Conservation (phyloP, 179 eudicot species). For the Amaranthus tricolor region DNA sequence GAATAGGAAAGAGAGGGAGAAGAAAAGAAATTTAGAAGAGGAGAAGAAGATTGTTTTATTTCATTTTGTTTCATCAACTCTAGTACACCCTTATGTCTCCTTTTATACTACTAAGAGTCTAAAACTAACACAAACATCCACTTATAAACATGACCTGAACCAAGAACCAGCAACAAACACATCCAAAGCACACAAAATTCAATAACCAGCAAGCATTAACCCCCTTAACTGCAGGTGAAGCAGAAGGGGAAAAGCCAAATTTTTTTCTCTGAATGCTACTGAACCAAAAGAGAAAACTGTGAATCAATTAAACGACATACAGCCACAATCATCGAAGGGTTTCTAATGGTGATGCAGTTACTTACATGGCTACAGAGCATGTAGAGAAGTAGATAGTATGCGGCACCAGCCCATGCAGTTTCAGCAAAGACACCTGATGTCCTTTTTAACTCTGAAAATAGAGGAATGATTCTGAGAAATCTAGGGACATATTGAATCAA, state of each 20-base stretch:
- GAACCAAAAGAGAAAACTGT: background rate
- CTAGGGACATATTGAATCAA: slow-evolving; percentile 84
- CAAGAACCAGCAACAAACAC: no score
- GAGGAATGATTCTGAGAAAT: slow-evolving; percentile 61
- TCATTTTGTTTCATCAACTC: no score
- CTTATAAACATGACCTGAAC: no score
- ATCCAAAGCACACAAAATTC: no score
- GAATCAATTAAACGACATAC: background rate
- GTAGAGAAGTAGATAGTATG: slow-evolving; percentile 71
- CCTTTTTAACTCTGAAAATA: slow-evolving; percentile 80
- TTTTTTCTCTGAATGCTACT: background rate
- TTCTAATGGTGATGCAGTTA: background rate
- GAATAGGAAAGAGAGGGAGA: no score
- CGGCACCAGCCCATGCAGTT: slow-evolving; percentile 99
- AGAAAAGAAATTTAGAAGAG: no score
- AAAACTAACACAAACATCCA: no score
- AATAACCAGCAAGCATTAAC: no score
- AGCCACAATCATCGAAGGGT: background rate
- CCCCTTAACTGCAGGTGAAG: no score
- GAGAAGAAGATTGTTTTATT: no score
- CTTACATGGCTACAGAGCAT: slow-evolving; percentile 99
- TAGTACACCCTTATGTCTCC: no score
- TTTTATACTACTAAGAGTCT: no score
- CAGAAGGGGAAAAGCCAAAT: background rate
- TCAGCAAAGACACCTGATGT: slow-evolving; percentile 95